Base-by-base conservation (phyloP, 2,329 filamentous ascomycete genomes). In the Xylariales sp. region DNA sequence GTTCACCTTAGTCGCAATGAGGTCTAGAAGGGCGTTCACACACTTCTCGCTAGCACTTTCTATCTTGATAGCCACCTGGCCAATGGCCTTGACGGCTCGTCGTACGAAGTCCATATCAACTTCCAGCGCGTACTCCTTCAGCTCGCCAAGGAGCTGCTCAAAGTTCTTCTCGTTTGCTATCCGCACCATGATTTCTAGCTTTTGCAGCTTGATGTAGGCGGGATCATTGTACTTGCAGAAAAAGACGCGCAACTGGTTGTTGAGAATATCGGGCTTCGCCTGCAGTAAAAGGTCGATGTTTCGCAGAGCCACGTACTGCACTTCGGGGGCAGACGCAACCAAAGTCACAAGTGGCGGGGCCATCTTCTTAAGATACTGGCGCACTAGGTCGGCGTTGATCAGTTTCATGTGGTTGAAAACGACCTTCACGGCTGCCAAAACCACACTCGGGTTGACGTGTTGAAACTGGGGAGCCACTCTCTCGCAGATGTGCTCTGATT, bases 191-290 rank as follows among this genome's bases (percentile, higher is more conserved):
- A 97, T 97, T 60, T 98, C 93, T 34, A 98, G 78, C 60, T 98
- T 98, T 59, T 95, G 86, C 43, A 98, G 81, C 64, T 98, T 98
- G 54, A 98, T 83, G 60, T 98, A 98, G 16, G 89, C 89, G 2
- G 93, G 91, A 52, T 98, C 93, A 59, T 97, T 97, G 70, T 98
- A 98, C 67, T 98, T 98, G 83, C 93, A 98, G 69, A 98, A 98
- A 69, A 98, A 98, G 7, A 98, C 93, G 30, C 93, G 81, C 55
- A 98, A 81, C 63, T 98, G 93, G 63, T 97, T 97, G 72, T 88
- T 95, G 8, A 98, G 74, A 40, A 98, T 96, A 50, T 95, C 90
- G 10, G 93, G 89, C 62, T 96, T 91, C 51, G 94, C 93, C 62
- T 98, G 93, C 18, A 98, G 74, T 5, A 98, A 74, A 23, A 98